A percentile compares a stretch with the other conserved stretches of the same genome.
Conservation (phyloP, 1,284 basidiomycete species). For the Cutaneotrichosporon cutaneum region DNA sequence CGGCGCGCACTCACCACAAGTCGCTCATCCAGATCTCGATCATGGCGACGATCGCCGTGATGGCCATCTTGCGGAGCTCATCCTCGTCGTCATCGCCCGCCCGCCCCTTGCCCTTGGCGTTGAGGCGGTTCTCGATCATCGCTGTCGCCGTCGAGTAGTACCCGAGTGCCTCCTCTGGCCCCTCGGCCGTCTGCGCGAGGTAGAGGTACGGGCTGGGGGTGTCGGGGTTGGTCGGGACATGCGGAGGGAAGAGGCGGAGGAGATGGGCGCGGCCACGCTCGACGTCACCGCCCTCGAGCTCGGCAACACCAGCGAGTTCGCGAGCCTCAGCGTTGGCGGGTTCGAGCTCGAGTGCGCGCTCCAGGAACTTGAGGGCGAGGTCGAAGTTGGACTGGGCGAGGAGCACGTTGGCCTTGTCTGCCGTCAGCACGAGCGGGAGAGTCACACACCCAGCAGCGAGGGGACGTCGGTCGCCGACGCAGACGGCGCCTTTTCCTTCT, state of each 20-base stretch:
- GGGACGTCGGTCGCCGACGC: slow-evolving; percentile 25
- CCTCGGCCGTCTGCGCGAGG: slow-evolving; percentile 74
- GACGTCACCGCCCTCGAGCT: slow-evolving; percentile 74
- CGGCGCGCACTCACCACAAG: slow-evolving; percentile 68
- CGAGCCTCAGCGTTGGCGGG: slow-evolving; percentile 67
- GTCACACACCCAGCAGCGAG: slow-evolving; percentile 30
- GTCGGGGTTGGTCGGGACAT: slow-evolving; percentile 60
- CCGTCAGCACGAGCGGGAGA: neutral
- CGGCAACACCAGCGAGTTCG: slow-evolving; percentile 73
- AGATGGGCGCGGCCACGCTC: slow-evolving; percentile 63
- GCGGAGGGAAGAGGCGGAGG: slow-evolving; percentile 60
- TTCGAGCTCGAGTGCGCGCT: slow-evolving; percentile 67
- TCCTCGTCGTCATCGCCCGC: slow-evolving; percentile 57
- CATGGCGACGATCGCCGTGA: slow-evolving; percentile 83
- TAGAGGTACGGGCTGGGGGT: slow-evolving; percentile 78
- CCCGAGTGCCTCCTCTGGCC: slow-evolving; percentile 71
- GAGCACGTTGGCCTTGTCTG: slow-evolving; percentile 63
- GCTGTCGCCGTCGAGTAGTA: slow-evolving; percentile 80
- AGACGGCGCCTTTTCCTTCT: slow-evolving; percentile 10
- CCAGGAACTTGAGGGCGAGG: slow-evolving; percentile 70
- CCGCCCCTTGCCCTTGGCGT: slow-evolving; percentile 30
- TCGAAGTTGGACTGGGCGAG: slow-evolving; percentile 81
- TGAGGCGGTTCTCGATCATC: slow-evolving; percentile 66
- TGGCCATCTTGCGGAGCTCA: slow-evolving; percentile 70
- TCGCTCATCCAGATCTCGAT: slow-evolving; percentile 98